Evolutionary conservation across 164 flowering plant species (phyloP).

Genomic region (Malania oleifera): DNA sequence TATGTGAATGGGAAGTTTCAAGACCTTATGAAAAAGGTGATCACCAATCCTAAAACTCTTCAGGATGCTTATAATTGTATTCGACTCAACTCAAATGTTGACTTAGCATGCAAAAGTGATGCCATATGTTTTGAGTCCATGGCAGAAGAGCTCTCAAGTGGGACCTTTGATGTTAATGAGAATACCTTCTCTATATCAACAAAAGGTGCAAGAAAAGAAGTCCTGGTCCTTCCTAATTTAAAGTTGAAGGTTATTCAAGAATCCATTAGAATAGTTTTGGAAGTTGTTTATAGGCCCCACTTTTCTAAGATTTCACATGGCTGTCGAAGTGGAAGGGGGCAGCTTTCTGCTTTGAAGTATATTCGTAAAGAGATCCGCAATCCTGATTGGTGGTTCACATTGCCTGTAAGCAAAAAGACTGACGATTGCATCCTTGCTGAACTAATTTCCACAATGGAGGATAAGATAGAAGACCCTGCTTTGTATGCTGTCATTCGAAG

Average conservation of each 20-base stretch:
- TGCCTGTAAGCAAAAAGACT: slow-evolving; percentile 43
- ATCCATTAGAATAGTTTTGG: slow-evolving; percentile 77
- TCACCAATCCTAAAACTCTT: slow-evolving; percentile 69
- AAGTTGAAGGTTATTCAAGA: slow-evolving; percentile 69
- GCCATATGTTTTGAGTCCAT: slow-evolving; percentile 43
- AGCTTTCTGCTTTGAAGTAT: slow-evolving; percentile 55
- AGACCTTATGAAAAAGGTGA: slow-evolving; percentile 57
- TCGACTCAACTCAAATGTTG: slow-evolving; percentile 60
- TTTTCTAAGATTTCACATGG: slow-evolving; percentile 91
- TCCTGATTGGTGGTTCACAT: slow-evolving; percentile 79
- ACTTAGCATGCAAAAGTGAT: slow-evolving; percentile 25
- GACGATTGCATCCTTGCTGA: slow-evolving; percentile 45
- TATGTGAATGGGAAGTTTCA: slow-evolving; percentile 61
- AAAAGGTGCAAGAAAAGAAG: slow-evolving; percentile 47
- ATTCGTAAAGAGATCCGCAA: slow-evolving; percentile 57
- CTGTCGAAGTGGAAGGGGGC: slow-evolving; percentile 81
- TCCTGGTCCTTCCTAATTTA: slow-evolving; percentile 70
- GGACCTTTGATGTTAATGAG: slow-evolving; percentile 53
- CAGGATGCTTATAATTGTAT: slow-evolving; percentile 68
- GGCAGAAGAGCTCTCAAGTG: slow-evolving; percentile 55
- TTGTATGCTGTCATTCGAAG: slow-evolving; percentile 39
- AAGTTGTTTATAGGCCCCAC: slow-evolving; percentile 76
- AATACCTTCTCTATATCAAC: slow-evolving; percentile 51
- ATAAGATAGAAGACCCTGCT: slow-evolving; percentile 54
- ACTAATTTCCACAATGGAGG: slow-evolving; percentile 62